Conservation (phyloP, 2,329 filamentous ascomycete species). For the Huntiella bhutanensis region DNA sequence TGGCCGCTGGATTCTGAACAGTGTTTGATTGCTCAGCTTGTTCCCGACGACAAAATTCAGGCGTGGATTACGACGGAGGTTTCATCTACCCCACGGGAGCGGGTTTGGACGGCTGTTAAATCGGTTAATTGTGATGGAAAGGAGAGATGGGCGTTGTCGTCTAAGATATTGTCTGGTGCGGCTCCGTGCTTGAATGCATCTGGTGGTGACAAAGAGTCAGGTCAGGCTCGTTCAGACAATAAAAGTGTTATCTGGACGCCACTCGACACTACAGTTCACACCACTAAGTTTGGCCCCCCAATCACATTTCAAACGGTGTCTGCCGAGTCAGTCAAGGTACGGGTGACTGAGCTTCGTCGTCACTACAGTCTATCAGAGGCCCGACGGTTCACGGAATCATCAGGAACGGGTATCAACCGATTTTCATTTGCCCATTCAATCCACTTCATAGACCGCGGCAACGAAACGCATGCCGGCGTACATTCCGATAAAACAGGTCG, state of each 20-base stretch:
- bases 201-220: not conserved
- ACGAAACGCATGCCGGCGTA: constrained; percentile 48
- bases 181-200: not conserved
- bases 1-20: constrained; percentile 84
- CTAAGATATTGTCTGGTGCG: too few relatives aligned
- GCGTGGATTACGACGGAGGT: constrained; percentile 60
- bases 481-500: constrained; percentile 29
- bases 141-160: not conserved
- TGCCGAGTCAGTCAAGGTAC: constrained; percentile 41
- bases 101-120: constrained; percentile 54
- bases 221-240: not conserved
- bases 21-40: constrained; percentile 72
- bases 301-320: constrained; percentile 39
- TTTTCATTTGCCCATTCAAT: constrained; percentile 55
- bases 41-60: constrained; percentile 54
- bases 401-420: constrained; percentile 30
- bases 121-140: constrained; percentile 32
- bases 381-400: constrained; percentile 19
- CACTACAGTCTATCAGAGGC: constrained; percentile 28
- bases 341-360: constrained; percentile 38
- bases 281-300: constrained; percentile 24
- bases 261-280: constrained; percentile 5
- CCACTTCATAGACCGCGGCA: constrained; percentile 50
- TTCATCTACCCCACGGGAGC: constrained; percentile 22
- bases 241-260: constrained; percentile 8